phyloP scores from a whole-genome alignment of 768 basidiomycete genomes.

The Podaxis mareebaensis region DNA sequence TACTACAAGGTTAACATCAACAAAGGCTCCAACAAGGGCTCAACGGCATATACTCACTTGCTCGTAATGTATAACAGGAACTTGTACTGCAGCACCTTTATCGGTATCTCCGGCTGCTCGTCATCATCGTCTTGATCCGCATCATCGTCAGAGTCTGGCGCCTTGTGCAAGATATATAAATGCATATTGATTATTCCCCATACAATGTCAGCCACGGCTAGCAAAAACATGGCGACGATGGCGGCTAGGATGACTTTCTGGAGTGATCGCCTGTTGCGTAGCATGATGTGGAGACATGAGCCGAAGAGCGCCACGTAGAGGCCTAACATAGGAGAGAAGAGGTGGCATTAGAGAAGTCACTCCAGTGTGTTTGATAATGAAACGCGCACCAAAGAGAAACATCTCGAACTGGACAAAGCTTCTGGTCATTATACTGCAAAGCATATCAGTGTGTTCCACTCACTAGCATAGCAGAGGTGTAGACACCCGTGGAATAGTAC shows the following conservation, averaged over 20 bases:
- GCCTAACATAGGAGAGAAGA: background rate
- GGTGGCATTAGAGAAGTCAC: background rate
- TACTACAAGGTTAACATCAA: conserved; percentile 19
- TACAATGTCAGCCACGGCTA: conserved; percentile 31
- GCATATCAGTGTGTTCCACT: background rate
- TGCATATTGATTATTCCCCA: conserved; percentile 30
- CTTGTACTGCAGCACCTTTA: conserved; percentile 28
- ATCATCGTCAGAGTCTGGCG: conserved; percentile 6
- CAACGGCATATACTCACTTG: conserved; percentile 26
- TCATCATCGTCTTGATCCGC: conserved; percentile 1
- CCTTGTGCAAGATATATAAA: conserved; percentile 26
- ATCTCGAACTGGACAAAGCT: conserved; percentile 6
- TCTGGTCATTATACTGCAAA: background rate
- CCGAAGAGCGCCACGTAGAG: conserved; percentile 16
- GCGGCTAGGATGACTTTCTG: conserved; percentile 28
- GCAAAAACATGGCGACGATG: conserved; percentile 28
- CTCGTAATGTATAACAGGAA: conserved; percentile 32
- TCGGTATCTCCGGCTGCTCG: conserved; percentile 21
- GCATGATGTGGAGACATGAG: conserved; percentile 18
- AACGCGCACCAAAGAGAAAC: conserved; percentile 13
- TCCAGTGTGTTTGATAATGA: background rate
- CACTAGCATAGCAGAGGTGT: conserved; percentile 13
- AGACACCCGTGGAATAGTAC: conserved; percentile 10
- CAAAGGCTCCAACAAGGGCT: background rate
- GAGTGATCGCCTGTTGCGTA: conserved; percentile 25